Base-by-base conservation (phyloP, 768 basidiomycete genomes). In the Podaxis pistillaris region DNA sequence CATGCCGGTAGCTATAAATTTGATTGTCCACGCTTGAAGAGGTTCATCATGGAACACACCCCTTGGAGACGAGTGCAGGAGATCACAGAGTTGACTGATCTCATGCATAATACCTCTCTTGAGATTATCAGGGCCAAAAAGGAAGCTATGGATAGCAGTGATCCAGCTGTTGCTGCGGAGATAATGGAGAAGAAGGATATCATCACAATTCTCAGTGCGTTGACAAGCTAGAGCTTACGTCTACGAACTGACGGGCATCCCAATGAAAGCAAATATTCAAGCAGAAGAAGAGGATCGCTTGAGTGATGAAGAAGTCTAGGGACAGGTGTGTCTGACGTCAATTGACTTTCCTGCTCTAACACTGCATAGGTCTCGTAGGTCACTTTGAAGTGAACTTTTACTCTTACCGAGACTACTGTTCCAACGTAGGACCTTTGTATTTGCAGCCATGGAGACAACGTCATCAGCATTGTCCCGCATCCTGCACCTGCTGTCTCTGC, bases 101-200 rank as follows among this genome's bases (percentile, higher is more conserved):
- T 71, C 1, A 74, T 83, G 69, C 69, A 77, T n/a, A 55, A 68
- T 17, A 74, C 73, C 0, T 74, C 80, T 3, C 55, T 70, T 28
- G 68, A 74, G 8, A 76, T 83, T 5, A 75, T 75, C 37, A 59
- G 69, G 19, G 65, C 67, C 19, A 81, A 81, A 71, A 78, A 77
- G 62, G 64, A 63, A 28, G 72, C 76, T 5, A 59, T 80, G 7
- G 62, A 65, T 15, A 68, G 70, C n/a, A 77, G 75, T 11, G 77
- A 79, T 47, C 71, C 74, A 26, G 74, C 70, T 2, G 69, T 75
- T n/a, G 60, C 65, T 4, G 66, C 65, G 30, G 73, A 78, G 56
- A 70, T 77, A 51, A 76, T 71, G 6, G 71, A 73, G 50, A 80
- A 80, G 17, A 80, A 76, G 58, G 82, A 83, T 67, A 75, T 84